These are phyloP conservation scores for Scopulariopsis brevicaulis DNA, from an alignment of 2,329 filamentous ascomycete genomes.

Conservation along the genomic window DNA sequence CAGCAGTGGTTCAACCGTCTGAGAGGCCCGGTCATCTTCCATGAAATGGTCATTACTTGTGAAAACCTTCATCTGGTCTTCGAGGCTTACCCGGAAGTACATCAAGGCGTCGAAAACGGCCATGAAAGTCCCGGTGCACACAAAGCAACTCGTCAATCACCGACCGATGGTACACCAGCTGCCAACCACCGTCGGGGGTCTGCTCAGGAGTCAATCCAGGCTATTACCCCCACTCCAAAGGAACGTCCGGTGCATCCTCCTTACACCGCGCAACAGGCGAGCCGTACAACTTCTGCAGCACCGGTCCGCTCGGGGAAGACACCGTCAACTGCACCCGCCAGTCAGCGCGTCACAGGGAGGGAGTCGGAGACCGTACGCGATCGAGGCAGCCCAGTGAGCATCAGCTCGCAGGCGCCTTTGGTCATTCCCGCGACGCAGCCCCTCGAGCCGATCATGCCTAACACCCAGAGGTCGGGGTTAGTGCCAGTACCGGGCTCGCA, in stretches of 20 bases:
- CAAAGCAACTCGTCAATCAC: too few species aligned
- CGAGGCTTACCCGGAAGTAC: conserved; percentile 15
- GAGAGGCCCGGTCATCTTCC: conserved; percentile 16
- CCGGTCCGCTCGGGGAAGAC: neutral
- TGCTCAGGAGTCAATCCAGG: too few species aligned
- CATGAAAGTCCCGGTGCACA: too few species aligned
- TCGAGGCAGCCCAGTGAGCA: neutral
- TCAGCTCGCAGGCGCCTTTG: neutral
- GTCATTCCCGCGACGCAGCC: neutral
- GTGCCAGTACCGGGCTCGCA: neutral
- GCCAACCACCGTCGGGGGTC: neutral
- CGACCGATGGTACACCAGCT: neutral
- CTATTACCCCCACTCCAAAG: neutral
- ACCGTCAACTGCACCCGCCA: neutral
- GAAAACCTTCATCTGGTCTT: conserved; percentile 22
- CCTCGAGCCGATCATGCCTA: neutral
- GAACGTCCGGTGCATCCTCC: neutral
- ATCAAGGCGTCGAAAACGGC: neutral
- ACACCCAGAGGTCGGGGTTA: neutral
- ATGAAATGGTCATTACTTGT: conserved; percentile 19
- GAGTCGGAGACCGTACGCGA: neutral
- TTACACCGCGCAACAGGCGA: neutral
- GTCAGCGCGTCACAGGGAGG: neutral
- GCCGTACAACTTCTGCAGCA: neutral
- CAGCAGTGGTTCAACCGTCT: conserved; percentile 17